A percentile compares a stretch with the other conserved stretches of the same genome.
Conservation (phyloP, 2,329 filamentous ascomycete genomes). For the Neobulgaria alba region DNA sequence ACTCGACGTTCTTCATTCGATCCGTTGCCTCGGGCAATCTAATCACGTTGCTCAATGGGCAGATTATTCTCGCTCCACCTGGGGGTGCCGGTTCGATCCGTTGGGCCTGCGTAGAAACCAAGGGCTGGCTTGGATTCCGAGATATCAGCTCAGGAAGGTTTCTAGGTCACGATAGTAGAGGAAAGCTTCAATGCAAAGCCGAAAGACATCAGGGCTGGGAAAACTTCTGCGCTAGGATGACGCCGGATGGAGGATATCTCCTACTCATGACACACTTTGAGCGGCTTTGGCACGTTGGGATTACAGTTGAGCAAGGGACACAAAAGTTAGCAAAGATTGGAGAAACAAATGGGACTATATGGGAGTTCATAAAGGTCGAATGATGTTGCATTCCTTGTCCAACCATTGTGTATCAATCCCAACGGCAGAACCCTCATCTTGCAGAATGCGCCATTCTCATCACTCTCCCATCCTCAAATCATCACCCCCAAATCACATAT, state of each 20-base stretch:
- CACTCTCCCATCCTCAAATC: too few relatives aligned
- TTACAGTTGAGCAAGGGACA: conserved; percentile 5
- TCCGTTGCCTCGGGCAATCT: conserved; percentile 11
- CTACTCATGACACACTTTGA: conserved; percentile 19
- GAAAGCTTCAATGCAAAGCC: conserved; percentile 11
- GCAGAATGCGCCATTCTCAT: too few relatives aligned
- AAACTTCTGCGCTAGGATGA: conserved; percentile 16
- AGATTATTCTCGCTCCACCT: conserved; percentile 10
- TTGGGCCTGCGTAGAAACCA: conserved; percentile 17
- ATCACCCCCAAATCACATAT: too few relatives aligned
- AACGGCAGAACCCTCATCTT: too few relatives aligned
- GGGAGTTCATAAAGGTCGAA: conserved; percentile 19
- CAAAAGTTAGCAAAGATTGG: conserved; percentile 15
- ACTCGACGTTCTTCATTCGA: conserved; percentile 18
- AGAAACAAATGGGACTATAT: conserved; percentile 11
- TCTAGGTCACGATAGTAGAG: conserved; percentile 12
- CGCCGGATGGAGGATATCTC: conserved; percentile 15
- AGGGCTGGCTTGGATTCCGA: conserved; percentile 19
- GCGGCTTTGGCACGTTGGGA: conserved; percentile 17
- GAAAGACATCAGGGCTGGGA: conserved; percentile 14
- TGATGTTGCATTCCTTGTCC: too few relatives aligned
- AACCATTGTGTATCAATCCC: too few relatives aligned
- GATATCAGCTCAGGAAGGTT: conserved; percentile 11
- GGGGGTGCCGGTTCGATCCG: conserved; percentile 13
- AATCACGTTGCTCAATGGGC: conserved; percentile 13